Conservation (phyloP, 148 eudicot genomes). For the Pharnaceum exiguum region DNA sequence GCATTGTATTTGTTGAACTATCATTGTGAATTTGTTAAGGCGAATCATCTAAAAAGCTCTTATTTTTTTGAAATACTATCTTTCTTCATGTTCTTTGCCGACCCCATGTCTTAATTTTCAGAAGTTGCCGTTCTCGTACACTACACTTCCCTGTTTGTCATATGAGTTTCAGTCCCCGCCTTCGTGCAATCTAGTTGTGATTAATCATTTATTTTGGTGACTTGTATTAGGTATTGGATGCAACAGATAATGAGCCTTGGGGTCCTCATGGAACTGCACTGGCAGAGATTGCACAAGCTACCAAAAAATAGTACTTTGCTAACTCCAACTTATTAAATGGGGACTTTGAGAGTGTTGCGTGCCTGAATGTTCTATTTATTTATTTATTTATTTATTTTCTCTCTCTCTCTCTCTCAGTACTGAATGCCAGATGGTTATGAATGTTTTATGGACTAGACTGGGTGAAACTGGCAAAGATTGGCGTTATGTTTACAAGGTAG, state of each 20-base stretch:
- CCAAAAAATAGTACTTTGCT: conserved; percentile 73
- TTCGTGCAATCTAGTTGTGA: background rate
- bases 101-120: too few species aligned
- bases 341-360: background rate
- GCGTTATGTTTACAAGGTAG: conserved; percentile 92
- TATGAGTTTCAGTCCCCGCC: too few species aligned
- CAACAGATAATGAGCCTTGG: conserved; percentile 94
- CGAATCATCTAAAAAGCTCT: too few species aligned
- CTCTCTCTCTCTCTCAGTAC: conserved; percentile 46
- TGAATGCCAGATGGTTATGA: conserved; percentile 95
- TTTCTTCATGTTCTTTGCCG: too few species aligned
- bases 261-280: conserved; percentile 97
- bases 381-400: conserved; percentile 1
- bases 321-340: conserved; percentile 6
- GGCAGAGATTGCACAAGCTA: conserved; percentile 87
- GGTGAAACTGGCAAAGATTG: conserved; percentile 83
- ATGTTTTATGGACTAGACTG: conserved; percentile 92
- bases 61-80: too few species aligned
- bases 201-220: background rate
- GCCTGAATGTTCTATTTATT: conserved; percentile 1
- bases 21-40: too few species aligned
- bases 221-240: conserved; percentile 74
- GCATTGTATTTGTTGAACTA: too few species aligned
- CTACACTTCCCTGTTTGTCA: too few species aligned
- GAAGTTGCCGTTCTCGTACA: too few species aligned